These are phyloP conservation scores for Mucor velutinosus DNA, from an alignment of 371 early-diverging fungal genomes.

Conservation along the genomic window DNA sequence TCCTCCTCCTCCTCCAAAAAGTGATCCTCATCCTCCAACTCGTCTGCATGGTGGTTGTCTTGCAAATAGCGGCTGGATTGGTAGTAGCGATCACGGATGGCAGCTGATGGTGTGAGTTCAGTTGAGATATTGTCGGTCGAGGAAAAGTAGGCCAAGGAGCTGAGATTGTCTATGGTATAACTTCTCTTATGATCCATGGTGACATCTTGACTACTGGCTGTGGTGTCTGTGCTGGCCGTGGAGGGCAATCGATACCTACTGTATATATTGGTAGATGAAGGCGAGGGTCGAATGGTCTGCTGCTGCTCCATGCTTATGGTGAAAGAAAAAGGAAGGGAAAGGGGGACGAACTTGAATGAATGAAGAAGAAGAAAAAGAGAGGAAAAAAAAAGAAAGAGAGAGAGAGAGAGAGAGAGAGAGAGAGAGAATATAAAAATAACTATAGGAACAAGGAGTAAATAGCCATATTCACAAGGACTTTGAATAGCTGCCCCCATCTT, in stretches of 20 bases:
- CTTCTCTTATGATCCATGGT: conserved; percentile 15
- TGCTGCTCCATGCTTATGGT: conserved; percentile 1
- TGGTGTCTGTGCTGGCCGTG: conserved; percentile 9
- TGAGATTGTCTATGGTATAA: conserved; percentile 18
- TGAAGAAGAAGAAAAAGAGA: not conserved
- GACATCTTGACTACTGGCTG: not conserved
- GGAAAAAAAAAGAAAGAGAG: not conserved
- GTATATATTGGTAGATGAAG: conserved; percentile 25
- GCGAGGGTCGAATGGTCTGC: conserved; percentile 8
- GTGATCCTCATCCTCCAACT: conserved; percentile 7
- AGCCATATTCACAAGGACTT: not conserved
- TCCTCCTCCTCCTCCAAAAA: not conserved
- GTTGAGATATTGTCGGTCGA: conserved; percentile 2
- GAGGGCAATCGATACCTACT: conserved; percentile 24
- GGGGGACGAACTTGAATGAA: not conserved
- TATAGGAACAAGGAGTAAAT: not conserved
- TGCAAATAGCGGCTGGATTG: conserved; percentile 27
- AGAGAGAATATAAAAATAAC: not conserved
- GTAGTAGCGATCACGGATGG: conserved; percentile 34
- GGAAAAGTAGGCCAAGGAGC: conserved; percentile 13
- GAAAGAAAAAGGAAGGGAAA: not conserved
- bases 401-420: not conserved
- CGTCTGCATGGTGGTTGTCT: conserved; percentile 16
- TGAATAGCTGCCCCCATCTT: not conserved
- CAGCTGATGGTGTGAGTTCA: conserved; percentile 31